Evolutionary conservation across 257 asterid species (phyloP), one percentile per base, ranked within the genome.

Genomic region (Agastache rugosa): DNA sequence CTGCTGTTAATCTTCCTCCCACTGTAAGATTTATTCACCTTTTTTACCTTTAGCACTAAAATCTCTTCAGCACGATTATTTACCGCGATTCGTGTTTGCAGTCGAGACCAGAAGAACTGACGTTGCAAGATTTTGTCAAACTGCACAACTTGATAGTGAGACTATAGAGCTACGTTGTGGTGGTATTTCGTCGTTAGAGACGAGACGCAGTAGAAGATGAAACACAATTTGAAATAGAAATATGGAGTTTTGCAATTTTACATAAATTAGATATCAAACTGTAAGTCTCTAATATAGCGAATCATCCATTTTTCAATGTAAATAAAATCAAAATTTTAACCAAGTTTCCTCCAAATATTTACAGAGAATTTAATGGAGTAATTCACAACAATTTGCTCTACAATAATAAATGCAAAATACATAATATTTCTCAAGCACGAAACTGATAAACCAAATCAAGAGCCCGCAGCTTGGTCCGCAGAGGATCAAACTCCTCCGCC

Each of bases 51-150:
- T 2, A 45, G 39, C 11, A 29, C 7, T 4, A 7, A 31, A 54
- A 16, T 11, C 55, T 64, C n/a, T n/a, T n/a, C n/a, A n/a, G n/a
- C n/a, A n/a, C n/a, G 22, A 53, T 67, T 59, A 67, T 61, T 41
- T 58, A 20, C 37, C 23, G 8, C 55, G 20, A 45, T 55, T 60
- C 23, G 31, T 66, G 1, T n/a, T 78, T 64, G 82, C 96, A 92
- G 99, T 85, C 99, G 29, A 90, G 99, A 63, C 99, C 99, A 2
- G 98, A 92, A 84, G 98, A 95, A 79, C 97, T 95, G 67, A 77
- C 93, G 4, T 60, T 95, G 41, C 82, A 87, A 50, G 96, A 95
- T 82, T 95, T 95, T 65, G 97, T 95, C 20, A 83, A 69, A 62
- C 61, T 95, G 79, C 99, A 95, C 85, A 84, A 89, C 63, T 74